Conservation (phyloP, 768 basidiomycete species). For the Lactarius indigo region DNA sequence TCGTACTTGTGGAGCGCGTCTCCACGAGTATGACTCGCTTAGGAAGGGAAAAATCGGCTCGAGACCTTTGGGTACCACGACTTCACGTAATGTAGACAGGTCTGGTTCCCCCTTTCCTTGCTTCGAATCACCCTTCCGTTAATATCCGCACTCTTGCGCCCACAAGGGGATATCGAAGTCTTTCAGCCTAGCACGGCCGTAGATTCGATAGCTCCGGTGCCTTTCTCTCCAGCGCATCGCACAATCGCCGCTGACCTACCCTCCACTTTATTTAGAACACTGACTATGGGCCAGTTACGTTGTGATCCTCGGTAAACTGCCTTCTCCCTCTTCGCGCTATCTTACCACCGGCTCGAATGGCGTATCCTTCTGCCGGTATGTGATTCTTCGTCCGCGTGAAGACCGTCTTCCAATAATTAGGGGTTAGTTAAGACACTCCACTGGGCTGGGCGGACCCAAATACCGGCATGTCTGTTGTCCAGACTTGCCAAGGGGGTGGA, state of each 20-base stretch:
- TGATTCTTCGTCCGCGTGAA: neutral
- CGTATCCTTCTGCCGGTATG: neutral
- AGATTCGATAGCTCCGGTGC: neutral
- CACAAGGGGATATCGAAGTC: constrained; percentile 12
- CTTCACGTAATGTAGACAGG: constrained; percentile 13
- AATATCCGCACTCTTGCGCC: constrained; percentile 3
- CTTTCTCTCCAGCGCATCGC: neutral
- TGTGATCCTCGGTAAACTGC: neutral
- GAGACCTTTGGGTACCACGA: constrained; percentile 1
- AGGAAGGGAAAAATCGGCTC: neutral
- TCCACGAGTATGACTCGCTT: constrained; percentile 5
- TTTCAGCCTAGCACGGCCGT: neutral
- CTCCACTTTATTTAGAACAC: neutral
- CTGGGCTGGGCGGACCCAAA: neutral
- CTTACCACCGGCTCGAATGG: neutral
- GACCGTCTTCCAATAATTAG: neutral
- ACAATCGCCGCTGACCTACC: constrained; percentile 6
- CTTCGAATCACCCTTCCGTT: constrained; percentile 2
- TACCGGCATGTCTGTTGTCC: constrained; percentile 5
- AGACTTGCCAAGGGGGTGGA: neutral
- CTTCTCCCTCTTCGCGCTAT: neutral
- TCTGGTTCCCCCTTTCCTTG: neutral
- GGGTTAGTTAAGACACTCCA: constrained; percentile 3
- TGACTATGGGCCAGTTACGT: neutral
- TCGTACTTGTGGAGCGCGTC: neutral